Evolutionary conservation across 164 flowering plant genomes (phyloP).

Genomic region (Vitis cinerea): DNA sequence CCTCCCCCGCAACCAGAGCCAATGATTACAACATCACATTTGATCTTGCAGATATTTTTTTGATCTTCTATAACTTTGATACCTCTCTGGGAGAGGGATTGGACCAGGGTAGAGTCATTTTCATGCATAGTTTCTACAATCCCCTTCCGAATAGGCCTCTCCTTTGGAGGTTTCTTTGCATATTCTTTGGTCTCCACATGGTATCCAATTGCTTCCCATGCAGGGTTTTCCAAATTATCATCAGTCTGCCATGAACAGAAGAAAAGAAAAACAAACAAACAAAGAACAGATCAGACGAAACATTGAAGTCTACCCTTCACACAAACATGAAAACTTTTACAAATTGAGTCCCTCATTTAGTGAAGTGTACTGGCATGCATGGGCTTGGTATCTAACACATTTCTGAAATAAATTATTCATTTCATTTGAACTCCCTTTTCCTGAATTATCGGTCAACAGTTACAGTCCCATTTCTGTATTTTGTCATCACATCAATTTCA

Average conservation of each 20-base stretch:
- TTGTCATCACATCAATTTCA: too few relatives aligned
- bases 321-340: too few relatives aligned
- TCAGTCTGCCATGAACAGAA: slow-evolving; percentile 34
- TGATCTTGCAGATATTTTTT: slow-evolving; percentile 31
- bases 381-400: too few relatives aligned
- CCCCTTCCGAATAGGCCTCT: slow-evolving; percentile 55
- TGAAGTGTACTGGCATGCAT: too few relatives aligned
- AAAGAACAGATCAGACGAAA: not conserved
- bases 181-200: slow-evolving; percentile 29
- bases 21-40: slow-evolving; percentile 65
- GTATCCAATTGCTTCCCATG: slow-evolving; percentile 69
- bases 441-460: too few relatives aligned
- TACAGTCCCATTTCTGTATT: too few relatives aligned
- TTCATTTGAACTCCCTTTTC: too few relatives aligned
- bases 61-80: slow-evolving; percentile 37
- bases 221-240: slow-evolving; percentile 49
- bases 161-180: slow-evolving; percentile 13
- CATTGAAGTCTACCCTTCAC: too few relatives aligned
- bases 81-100: slow-evolving; percentile 46
- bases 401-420: too few relatives aligned
- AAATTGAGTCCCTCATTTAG: too few relatives aligned
- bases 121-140: slow-evolving; percentile 41
- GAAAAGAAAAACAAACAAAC: not conserved
- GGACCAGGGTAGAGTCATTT: slow-evolving; percentile 41
- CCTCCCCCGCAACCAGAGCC: slow-evolving; percentile 90